Conservation (phyloP, 768 basidiomycete genomes). For the Rhizopogon vesiculosus region DNA sequence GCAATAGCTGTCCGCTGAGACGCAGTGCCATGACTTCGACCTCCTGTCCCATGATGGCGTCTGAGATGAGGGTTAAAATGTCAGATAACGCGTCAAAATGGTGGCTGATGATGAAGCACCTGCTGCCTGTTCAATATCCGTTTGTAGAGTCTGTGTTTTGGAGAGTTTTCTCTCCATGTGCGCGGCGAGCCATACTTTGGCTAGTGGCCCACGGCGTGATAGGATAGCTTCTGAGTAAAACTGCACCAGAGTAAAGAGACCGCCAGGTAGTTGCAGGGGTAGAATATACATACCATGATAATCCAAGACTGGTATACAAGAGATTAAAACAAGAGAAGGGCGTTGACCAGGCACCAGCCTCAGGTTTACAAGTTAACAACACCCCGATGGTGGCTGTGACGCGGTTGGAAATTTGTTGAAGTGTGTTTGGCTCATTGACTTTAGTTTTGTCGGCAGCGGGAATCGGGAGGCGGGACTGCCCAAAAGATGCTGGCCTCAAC, state of each 20-base stretch:
- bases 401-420: constrained; percentile 1
- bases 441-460: constrained; percentile 1
- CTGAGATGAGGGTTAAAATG: constrained; percentile 30
- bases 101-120: constrained; percentile 41
- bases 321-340: neutral
- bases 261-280: neutral
- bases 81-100: neutral
- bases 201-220: constrained; percentile 89
- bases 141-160: constrained; percentile 91
- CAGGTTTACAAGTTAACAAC: neutral
- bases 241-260: constrained; percentile 28
- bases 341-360: neutral
- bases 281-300: constrained; percentile 17
- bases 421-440: constrained; percentile 5
- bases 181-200: constrained; percentile 98
- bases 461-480: neutral
- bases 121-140: constrained; percentile 92
- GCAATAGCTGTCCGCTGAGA: constrained; percentile 91
- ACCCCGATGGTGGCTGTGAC: constrained; percentile 19
- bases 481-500: constrained; percentile 17
- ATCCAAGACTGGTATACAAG: constrained; percentile 20
- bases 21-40: constrained; percentile 91
- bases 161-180: constrained; percentile 98
- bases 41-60: constrained; percentile 92
- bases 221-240: constrained; percentile 94